phyloP scores from a whole-genome alignment of 768 basidiomycete species.

The Lyophyllum semitale region DNA sequence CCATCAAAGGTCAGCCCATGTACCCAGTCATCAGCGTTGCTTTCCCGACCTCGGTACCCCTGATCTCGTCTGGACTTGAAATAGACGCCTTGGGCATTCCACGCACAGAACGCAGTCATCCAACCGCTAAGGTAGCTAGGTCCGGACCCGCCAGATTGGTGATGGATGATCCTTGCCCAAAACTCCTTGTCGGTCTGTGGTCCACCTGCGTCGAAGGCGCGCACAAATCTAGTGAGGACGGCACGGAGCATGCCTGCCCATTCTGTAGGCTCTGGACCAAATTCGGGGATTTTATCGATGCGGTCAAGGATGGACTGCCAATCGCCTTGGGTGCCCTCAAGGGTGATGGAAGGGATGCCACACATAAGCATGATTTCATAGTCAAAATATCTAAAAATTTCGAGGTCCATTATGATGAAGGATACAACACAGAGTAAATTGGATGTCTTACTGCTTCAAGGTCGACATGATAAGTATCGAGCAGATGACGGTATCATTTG shows the following conservation, averaged over 20 bases:
- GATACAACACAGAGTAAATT: background rate
- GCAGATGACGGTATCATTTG: conserved; percentile 6
- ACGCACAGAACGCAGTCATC: conserved; percentile 13
- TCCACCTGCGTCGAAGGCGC: conserved; percentile 15
- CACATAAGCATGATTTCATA: conserved; percentile 14
- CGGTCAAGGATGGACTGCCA: conserved; percentile 22
- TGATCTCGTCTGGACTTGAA: background rate
- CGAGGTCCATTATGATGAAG: background rate
- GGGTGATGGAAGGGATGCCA: conserved; percentile 24
- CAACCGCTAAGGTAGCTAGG: conserved; percentile 5
- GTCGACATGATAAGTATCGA: conserved; percentile 11
- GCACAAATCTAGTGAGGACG: conserved; percentile 20
- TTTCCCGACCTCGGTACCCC: background rate
- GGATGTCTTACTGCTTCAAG: background rate
- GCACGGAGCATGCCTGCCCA: conserved; percentile 23
- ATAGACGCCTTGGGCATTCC: conserved; percentile 6
- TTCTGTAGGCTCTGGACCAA: conserved; percentile 21
- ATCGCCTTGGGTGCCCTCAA: conserved; percentile 22
- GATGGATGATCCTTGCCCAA: conserved; percentile 10
- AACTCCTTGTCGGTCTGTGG: conserved; percentile 4
- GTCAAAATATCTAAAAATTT: conserved; percentile 14
- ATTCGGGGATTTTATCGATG: conserved; percentile 21
- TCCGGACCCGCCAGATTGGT: background rate
- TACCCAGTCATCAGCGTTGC: background rate
- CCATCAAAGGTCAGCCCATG: background rate